Base-by-base conservation (phyloP, 345 rosid species). In the Salix exigua region DNA sequence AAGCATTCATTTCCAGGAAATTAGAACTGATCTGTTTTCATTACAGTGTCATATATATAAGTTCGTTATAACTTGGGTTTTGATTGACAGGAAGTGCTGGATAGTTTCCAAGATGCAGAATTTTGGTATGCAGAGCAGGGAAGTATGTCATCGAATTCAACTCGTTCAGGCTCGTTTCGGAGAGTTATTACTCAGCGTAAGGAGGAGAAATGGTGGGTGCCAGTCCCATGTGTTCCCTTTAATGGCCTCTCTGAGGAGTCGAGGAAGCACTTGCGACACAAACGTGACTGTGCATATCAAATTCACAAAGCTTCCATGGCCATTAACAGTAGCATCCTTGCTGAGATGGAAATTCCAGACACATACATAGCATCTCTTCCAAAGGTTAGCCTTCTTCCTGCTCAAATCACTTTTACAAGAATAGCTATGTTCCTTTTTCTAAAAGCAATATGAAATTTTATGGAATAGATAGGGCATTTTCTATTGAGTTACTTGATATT, bases 121-220 rank as follows among this genome's bases (percentile, higher is more conserved):
- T 96, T 96, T 84, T 89, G 99, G 98, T 96, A 96, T 71, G 94
- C 91, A 78, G 98, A 96, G 72, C 89, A 89, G 67, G 98, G 99
- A 28, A 91, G 92, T 80, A 73, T 86, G 81, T 88, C 94, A 0
- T 83, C 92, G 28, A 93, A 87, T 68, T 93, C 97, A 4, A 86
- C 89, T 4, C 88, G 81, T 50, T 86, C 96, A 11, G 96, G 89
- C 70, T 93, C 98, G 0, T 93, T 91, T 66, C 85, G 96, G 9
- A 89, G 89, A 80, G 88, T 90, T 26, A 71, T 90, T 72, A 83
- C 91, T 70, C 92, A 90, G 73, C 84, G 92, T 63, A 89, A 88
- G 73, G 98, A 96, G 66, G 98, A 96, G 83, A 94, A 94, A 85
- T 96, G 99, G 99, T 94, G 99, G 98, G 78, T 96, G 61, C 99